Percentiles rank a stretch among this genome's conserved stretches.
Conservation (phyloP, 1,139 yeast genomes). For the Pichia sp. region DNA sequence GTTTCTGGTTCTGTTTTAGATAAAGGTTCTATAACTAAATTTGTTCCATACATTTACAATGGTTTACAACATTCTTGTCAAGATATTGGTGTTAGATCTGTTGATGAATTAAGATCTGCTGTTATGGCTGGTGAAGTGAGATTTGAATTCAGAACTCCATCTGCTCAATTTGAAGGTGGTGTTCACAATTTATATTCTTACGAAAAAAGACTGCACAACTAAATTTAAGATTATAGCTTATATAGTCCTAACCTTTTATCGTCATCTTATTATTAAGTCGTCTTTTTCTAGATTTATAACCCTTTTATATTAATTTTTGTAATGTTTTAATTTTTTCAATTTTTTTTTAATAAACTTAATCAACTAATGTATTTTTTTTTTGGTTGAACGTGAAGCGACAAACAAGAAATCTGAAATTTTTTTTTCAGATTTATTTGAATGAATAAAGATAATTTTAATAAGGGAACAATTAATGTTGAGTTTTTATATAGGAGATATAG, state of each 20-base stretch:
- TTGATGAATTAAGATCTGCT: slow-evolving; percentile 55
- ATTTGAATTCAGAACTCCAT: slow-evolving; percentile 96
- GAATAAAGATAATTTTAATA: slow-evolving; percentile 1
- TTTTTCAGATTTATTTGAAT: too few relatives aligned
- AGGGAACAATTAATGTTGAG: slow-evolving; percentile 12
- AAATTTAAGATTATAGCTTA: too few relatives aligned
- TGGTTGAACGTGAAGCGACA: too few relatives aligned
- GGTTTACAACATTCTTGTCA: slow-evolving; percentile 99
- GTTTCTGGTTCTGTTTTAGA: slow-evolving; percentile 96
- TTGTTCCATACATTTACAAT: slow-evolving; percentile 85
- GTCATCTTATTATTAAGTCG: too few relatives aligned
- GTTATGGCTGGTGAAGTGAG: slow-evolving; percentile 71
- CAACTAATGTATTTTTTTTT: too few relatives aligned
- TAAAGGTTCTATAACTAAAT: slow-evolving; percentile 91
- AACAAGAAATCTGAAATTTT: too few relatives aligned
- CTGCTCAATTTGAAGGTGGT: slow-evolving; percentile 99
- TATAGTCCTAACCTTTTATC: too few relatives aligned
- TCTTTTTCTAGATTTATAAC: too few relatives aligned
- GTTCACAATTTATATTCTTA: slow-evolving; percentile 93
- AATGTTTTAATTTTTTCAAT: too few relatives aligned
- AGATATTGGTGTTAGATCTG: slow-evolving; percentile 84
- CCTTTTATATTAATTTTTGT: too few relatives aligned
- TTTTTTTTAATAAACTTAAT: too few relatives aligned
- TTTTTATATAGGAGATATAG: slow-evolving; percentile 16
- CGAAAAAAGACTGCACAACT: slow-evolving; percentile 94